These are phyloP conservation scores for Poterioochromonas sp. DNA, from an alignment of 352 stramenopile genomes.

Conservation along the genomic window DNA sequence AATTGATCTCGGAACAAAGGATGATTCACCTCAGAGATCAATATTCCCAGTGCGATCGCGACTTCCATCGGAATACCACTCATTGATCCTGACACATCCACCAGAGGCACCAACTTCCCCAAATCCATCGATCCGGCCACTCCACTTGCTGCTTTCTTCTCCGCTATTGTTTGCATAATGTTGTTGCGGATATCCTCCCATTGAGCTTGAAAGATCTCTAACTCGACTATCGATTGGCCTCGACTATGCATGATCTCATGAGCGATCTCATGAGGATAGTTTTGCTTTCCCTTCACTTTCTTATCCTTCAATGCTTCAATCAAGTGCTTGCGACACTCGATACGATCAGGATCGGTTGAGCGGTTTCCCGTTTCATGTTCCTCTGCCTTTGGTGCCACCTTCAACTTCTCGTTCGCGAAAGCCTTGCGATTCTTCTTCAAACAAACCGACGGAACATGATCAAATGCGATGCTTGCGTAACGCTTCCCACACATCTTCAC, in stretches of 20 bases:
- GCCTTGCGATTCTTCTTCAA: constrained; percentile 40
- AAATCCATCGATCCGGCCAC: constrained; percentile 30
- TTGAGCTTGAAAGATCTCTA: constrained; percentile 46
- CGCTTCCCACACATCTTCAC: constrained; percentile 41
- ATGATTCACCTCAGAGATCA: constrained; percentile 45
- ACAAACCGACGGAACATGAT: constrained; percentile 39
- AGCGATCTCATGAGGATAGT: constrained; percentile 49
- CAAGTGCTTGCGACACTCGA: constrained; percentile 35
- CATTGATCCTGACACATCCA: constrained; percentile 52
- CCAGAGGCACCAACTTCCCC: constrained; percentile 47
- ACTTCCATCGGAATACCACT: constrained; percentile 49
- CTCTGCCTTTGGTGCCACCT: neutral
- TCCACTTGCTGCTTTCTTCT: neutral
- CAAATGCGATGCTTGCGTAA: constrained; percentile 44
- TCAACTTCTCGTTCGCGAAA: constrained; percentile 46
- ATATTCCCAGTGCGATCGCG: constrained; percentile 49
- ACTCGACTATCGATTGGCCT: neutral
- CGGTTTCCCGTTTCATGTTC: constrained; percentile 34
- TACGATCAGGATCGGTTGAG: constrained; percentile 43
- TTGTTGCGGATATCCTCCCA: constrained; percentile 42
- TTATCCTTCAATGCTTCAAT: constrained; percentile 24
- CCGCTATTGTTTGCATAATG: neutral
- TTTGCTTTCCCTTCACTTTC: constrained; percentile 43
- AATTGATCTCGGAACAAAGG: constrained; percentile 43
- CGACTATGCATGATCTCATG: constrained; percentile 33